A percentile compares a stretch with the other conserved stretches of the same genome.
Evolutionary conservation across 2,329 filamentous ascomycete species (phyloP).

Genomic region (Fusarium sp.): DNA sequence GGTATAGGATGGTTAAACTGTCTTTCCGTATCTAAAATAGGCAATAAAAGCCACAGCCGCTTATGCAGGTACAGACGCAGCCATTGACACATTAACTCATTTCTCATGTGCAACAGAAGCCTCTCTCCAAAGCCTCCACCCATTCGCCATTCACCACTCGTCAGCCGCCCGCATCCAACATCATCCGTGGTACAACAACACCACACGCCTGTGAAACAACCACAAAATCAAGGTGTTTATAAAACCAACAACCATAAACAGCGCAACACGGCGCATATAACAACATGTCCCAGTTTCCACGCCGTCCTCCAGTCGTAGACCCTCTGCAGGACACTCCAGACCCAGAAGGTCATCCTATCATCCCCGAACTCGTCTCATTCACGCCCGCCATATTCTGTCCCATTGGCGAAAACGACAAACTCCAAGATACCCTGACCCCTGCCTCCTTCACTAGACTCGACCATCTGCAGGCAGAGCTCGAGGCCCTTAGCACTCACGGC

Average conservation of each 20-base stretch:
- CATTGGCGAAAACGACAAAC: constrained; percentile 34
- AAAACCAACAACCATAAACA: not conserved
- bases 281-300: constrained; percentile 33
- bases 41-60: not conserved
- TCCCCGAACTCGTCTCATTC: constrained; percentile 15
- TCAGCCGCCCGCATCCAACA: constrained; percentile 14
- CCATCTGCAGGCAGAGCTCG: constrained; percentile 41
- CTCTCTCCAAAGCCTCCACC: not conserved
- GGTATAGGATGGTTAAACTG: not conserved
- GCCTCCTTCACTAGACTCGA: constrained; percentile 29
- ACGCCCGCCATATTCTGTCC: constrained; percentile 52
- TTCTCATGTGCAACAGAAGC: not conserved
- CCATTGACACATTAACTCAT: not conserved
- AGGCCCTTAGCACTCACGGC: constrained; percentile 46
- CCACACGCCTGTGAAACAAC: constrained; percentile 13
- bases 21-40: not conserved
- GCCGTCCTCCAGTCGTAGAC: not conserved
- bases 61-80: constrained; percentile 29
- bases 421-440: constrained; percentile 13
- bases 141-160: not conserved
- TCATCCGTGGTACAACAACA: constrained; percentile 10
- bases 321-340: constrained; percentile 17
- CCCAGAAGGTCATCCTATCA: constrained; percentile 29
- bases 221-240: constrained; percentile 8
- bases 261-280: not conserved